Evolutionary conservation across 1,139 yeast genomes (phyloP), one percentile per base, ranked within the genome.

Genomic region (Yamadazyma conglobata): DNA sequence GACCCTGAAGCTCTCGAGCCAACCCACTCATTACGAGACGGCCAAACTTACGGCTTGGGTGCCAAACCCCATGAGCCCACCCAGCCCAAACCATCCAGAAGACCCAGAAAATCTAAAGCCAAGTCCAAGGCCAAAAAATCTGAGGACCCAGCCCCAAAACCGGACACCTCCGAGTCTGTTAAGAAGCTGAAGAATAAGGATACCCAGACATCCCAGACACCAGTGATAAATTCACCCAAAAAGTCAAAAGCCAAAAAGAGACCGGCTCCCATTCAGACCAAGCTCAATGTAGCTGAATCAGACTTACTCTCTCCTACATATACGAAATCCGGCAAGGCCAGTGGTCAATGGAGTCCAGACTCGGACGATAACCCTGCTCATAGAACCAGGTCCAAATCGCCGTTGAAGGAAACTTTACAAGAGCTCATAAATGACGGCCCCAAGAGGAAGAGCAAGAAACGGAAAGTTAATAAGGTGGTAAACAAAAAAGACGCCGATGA

Each of bases 321-420:
- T n/a, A n/a, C n/a, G n/a, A n/a, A n/a, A n/a, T n/a, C n/a, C n/a
- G n/a, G n/a, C n/a, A n/a, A n/a, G n/a, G n/a, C n/a, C n/a, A n/a
- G n/a, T n/a, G n/a, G n/a, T n/a, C n/a, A n/a, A n/a, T n/a, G n/a
- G n/a, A n/a, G n/a, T n/a, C n/a, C n/a, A n/a, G n/a, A 18, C 30
- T 10, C 28, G 12, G 11, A 12, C 7, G 68, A 58, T 29, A 48
- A 47, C 11, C 71, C 71, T 2, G 67, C 72, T 1, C 44, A 50
- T 12, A 39, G 72, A 30, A 67, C 72, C 1, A 43, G 73, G 30
- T 64, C 71, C 2, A 63, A 61, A 38, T 65, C 72, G 1, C 73
- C 73, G 0, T 41, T 65, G 36, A 66, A 66, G 38, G 48, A 56
- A 29, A 50, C 57, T 21, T 42, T 63, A 27, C 44, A 47, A 25